Percentiles rank a stretch among this genome's conserved stretches.
phyloP scores from a whole-genome alignment of 768 basidiomycete species.

The Boletellus sp. region DNA sequence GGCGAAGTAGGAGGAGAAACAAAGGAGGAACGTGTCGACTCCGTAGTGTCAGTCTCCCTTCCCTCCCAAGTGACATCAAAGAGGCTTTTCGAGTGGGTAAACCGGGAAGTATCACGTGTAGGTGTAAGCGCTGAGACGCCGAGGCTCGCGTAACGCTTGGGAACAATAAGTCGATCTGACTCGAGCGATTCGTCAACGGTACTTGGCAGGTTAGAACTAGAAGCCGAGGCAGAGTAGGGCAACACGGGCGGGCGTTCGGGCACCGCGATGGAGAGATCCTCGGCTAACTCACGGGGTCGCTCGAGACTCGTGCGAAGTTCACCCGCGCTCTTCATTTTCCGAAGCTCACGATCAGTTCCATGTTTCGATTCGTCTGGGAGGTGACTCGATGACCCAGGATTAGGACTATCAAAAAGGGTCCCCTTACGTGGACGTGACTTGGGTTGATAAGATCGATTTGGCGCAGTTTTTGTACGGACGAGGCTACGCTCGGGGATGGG shows the following conservation, averaged over 20 bases:
- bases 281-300: constrained; percentile 21
- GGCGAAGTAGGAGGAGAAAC: constrained; percentile 28
- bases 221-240: constrained; percentile 58
- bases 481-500: constrained; percentile 42
- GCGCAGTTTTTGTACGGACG: constrained; percentile 70
- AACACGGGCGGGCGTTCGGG: constrained; percentile 42
- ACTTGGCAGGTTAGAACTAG: constrained; percentile 62
- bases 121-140: constrained; percentile 43
- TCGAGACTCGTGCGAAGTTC: constrained; percentile 52
- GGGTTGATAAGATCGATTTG: constrained; percentile 50
- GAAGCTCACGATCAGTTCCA: constrained; percentile 56
- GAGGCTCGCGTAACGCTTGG: constrained; percentile 67
- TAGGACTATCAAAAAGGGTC: constrained; percentile 24
- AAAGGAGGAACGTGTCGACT: constrained; percentile 23
- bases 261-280: constrained; percentile 30
- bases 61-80: constrained; percentile 51
- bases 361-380: constrained; percentile 39
- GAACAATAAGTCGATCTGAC: constrained; percentile 34
- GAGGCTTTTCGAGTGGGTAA: constrained; percentile 39
- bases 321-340: constrained; percentile 86
- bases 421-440: constrained; percentile 39
- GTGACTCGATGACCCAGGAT: constrained; percentile 16
- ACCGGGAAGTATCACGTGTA: constrained; percentile 33
- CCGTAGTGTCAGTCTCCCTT: constrained; percentile 7
- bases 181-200: constrained; percentile 31